Conservation (phyloP, 139 green algal species). For the Micractinium conductrix region DNA sequence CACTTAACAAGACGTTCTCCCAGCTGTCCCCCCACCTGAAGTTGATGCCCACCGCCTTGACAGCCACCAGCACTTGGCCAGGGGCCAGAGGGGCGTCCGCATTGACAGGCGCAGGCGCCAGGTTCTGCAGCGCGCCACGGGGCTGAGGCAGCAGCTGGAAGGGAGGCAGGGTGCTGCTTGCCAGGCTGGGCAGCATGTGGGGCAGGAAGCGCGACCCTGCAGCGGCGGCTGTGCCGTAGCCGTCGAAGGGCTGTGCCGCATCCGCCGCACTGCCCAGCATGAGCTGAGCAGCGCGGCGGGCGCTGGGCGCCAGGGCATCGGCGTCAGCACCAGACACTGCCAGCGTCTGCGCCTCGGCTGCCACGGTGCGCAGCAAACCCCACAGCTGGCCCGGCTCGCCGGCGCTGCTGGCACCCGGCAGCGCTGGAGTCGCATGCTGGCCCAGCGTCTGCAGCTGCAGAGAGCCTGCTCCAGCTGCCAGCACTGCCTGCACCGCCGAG, state of each 20-base stretch:
- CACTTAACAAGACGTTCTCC: background rate
- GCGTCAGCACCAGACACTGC: background rate
- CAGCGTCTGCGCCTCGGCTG: constrained; percentile 12
- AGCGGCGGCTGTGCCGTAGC: constrained; percentile 13
- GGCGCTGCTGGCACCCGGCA: background rate
- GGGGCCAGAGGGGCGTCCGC: background rate
- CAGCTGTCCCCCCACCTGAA: constrained; percentile 32
- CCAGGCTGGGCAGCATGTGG: constrained; percentile 24
- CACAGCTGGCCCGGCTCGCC: background rate
- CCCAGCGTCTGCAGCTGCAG: constrained; percentile 18
- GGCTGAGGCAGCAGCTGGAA: constrained; percentile 51
- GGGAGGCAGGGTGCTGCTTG: background rate
- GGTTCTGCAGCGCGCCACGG: constrained; percentile 62
- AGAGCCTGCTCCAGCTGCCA: background rate
- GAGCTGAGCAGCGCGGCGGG: background rate
- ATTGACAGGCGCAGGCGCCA: constrained; percentile 54
- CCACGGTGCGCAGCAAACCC: constrained; percentile 24
- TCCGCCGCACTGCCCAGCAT: background rate
- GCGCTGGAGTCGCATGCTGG: background rate
- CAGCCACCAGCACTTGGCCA: constrained; percentile 45
- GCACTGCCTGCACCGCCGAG: background rate
- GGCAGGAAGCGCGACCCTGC: constrained; percentile 8
- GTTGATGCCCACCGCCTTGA: constrained; percentile 68
- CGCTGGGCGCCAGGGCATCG: background rate
- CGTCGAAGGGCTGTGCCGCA: background rate